Evolutionary conservation across 1,139 yeast species (phyloP).

Genomic region (Nakaseomyces delphensis): DNA sequence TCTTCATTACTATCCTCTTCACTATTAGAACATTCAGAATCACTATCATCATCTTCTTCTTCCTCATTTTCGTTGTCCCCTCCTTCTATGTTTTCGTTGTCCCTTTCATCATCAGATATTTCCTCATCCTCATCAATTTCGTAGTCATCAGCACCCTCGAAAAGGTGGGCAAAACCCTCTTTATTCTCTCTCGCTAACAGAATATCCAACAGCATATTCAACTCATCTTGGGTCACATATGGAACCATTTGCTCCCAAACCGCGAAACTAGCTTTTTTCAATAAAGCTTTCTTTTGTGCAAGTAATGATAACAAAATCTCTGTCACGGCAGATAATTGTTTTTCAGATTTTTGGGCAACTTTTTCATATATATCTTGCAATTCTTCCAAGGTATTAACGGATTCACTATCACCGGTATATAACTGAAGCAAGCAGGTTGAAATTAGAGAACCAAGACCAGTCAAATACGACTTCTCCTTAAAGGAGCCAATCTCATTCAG

Average conservation of each 20-base stretch:
- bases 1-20: constrained; percentile 49
- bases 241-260: constrained; percentile 69
- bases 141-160: constrained; percentile 53
- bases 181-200: constrained; percentile 68
- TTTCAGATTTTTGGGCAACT: constrained; percentile 32
- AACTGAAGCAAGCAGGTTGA: constrained; percentile 74
- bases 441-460: constrained; percentile 53
- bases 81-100: constrained; percentile 80
- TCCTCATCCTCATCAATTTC: constrained; percentile 55
- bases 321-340: constrained; percentile 53
- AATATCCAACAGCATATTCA: constrained; percentile 56
- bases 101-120: constrained; percentile 69
- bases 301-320: constrained; percentile 72
- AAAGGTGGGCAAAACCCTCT: constrained; percentile 70
- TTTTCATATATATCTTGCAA: constrained; percentile 47
- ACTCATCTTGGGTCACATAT: constrained; percentile 41
- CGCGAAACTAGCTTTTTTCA: constrained; percentile 61
- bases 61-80: constrained; percentile 48
- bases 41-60: constrained; percentile 28
- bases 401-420: constrained; percentile 71
- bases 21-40: constrained; percentile 34
- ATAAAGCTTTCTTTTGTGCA: constrained; percentile 60
- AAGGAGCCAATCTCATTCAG: constrained; percentile 41
- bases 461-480: constrained; percentile 33
- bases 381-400: constrained; percentile 68